Base-by-base conservation (phyloP, 768 basidiomycete genomes). In the Mycena capillaripes region DNA sequence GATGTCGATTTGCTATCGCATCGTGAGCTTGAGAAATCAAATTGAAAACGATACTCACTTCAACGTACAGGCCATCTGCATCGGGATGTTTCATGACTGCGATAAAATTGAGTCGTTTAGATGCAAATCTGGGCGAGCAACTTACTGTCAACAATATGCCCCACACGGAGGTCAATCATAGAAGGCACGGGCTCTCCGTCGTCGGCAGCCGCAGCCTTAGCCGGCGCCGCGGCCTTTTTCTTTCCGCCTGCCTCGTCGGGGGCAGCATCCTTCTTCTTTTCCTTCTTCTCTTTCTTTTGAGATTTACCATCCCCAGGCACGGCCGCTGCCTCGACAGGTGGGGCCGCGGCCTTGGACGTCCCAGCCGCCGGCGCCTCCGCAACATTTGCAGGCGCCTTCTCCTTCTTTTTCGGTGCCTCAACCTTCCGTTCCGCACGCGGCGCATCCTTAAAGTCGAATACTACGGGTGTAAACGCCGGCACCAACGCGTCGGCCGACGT, bases 141-240 rank as follows among this genome's bases (percentile, higher is more conserved):
- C 90, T 79, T 76, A 97, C 97, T 91, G 79, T 98, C 95, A 21
- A 98, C 84, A 73, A 99, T 97, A 75, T 91, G 92, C 4, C 98
- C 97, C 4, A 99, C 96, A 55, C 97, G 90, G 71, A 99, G 87
- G 77, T 99, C 98, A 77, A 99, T 94, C 97, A 99, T 98, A 52
- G 95, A 96, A 17, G 98, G 98, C 21, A 92, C 86, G 38, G 97
- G 96, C 73, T 93, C 92, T n/a, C 92, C 90, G 74, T 96, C 96
- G 69, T 89, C 90, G 53, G 88, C 85, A 56, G 86, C 80, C 17
- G 82, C 71, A 79, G 87, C 78, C 83, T 87, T 80, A 83, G 87
- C 80, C 81, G 84, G 81, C 38, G 82, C 80, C 70, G 79, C 79
- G 3, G 76, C 36, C 53, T 82, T 84, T 73, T 87, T 86, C 68